Conservation (phyloP, 345 rosid genomes). For the Syzygium oleosum region DNA sequence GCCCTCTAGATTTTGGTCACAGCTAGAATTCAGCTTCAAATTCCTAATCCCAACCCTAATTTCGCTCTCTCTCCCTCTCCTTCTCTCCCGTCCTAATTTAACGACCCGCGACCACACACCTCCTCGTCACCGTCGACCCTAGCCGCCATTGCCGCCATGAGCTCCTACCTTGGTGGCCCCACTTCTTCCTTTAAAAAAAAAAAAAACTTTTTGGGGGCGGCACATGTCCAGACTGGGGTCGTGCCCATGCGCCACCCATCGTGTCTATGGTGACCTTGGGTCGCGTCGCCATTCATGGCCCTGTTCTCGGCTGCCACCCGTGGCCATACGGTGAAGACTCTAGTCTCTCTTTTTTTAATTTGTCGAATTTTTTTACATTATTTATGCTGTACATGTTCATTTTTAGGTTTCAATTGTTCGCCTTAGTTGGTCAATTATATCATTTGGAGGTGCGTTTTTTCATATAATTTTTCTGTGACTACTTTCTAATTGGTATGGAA, state of each 20-base stretch:
- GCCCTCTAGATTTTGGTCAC: not conserved
- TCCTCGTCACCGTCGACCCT: not conserved
- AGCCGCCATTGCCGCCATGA: not conserved
- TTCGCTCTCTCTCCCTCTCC: not conserved
- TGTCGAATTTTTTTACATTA: not conserved
- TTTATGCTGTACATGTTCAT: not conserved
- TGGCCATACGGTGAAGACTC: not conserved
- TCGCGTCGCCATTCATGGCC: not conserved
- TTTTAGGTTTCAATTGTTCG: not conserved
- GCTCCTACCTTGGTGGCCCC: not conserved
- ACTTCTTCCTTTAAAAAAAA: not conserved
- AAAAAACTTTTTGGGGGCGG: not conserved
- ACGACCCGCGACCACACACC: not conserved
- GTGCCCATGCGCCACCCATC: not conserved
- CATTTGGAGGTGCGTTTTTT: not conserved
- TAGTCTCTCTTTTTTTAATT: not conserved
- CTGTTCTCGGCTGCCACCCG: not conserved
- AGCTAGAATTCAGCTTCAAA: not conserved
- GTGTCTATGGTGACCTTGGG: not conserved
- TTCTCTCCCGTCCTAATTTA: too few species aligned
- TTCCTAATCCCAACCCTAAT: not conserved
- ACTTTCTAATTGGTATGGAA: not conserved
- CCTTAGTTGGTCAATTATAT: not conserved
- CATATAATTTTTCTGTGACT: not conserved
- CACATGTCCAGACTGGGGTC: not conserved